These are phyloP conservation scores for Hypholoma sublateritium DNA, from an alignment of 768 basidiomycete species.

Conservation along the genomic window DNA sequence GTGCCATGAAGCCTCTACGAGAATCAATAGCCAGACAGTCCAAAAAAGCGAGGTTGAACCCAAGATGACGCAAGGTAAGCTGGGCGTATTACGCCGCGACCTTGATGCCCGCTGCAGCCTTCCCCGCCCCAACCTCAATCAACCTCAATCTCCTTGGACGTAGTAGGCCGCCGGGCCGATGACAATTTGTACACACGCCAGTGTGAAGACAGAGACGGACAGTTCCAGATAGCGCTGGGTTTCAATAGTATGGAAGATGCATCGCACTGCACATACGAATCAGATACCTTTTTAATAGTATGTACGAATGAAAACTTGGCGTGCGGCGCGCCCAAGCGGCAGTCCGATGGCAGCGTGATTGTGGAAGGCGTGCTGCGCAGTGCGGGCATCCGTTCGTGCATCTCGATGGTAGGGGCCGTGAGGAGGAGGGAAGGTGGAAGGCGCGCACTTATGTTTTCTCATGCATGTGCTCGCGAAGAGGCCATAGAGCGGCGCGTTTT, in stretches of 20 bases:
- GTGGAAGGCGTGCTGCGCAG: not conserved
- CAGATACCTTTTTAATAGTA: not conserved
- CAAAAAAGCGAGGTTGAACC: no score
- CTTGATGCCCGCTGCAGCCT: not conserved
- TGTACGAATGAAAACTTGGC: not conserved
- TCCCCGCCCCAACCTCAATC: not conserved
- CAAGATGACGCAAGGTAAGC: not conserved
- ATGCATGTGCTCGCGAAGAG: not conserved
- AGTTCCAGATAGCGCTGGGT: not conserved
- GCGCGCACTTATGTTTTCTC: not conserved
- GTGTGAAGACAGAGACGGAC: not conserved
- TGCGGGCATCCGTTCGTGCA: not conserved
- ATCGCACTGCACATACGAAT: not conserved
- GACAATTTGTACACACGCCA: not conserved
- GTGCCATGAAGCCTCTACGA: no score
- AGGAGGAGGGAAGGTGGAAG: no score
- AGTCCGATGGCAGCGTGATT: not conserved
- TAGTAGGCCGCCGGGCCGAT: not conserved
- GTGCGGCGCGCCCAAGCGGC: no score
- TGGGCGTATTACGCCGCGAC: not conserved
- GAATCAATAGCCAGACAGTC: no score
- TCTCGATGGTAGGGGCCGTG: not conserved
- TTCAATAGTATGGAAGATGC: not conserved
- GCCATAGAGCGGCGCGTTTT: not conserved
- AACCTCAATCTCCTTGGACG: not conserved